phyloP scores from a whole-genome alignment of 73 alveolate genomes.

The Symbiodinium pilosum region DNA sequence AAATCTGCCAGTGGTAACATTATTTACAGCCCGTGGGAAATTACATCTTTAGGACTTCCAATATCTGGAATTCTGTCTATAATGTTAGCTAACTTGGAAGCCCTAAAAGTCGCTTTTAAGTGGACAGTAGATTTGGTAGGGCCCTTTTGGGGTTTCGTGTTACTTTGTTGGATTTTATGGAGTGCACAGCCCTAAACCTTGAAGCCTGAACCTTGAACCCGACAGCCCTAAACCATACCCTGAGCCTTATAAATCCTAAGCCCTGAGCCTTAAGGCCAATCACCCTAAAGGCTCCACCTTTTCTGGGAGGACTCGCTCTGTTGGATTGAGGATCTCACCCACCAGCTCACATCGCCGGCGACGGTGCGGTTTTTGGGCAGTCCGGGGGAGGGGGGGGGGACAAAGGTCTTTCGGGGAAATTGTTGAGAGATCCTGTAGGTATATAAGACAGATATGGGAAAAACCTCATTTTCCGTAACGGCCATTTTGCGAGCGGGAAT shows the following conservation, averaged over 20 bases:
- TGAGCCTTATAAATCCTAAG: too few species aligned
- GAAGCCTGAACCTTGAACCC: neutral
- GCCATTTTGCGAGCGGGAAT: too few species aligned
- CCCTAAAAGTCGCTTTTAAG: neutral
- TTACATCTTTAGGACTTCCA: neutral
- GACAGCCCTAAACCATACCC: neutral
- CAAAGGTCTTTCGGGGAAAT: too few species aligned
- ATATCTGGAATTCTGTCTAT: neutral
- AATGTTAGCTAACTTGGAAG: neutral
- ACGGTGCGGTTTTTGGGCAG: too few species aligned
- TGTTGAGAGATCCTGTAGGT: too few species aligned
- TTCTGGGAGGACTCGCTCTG: conserved; percentile 40
- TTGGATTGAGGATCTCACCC: conserved; percentile 89
- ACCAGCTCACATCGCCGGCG: conserved; percentile 54
- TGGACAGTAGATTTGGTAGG: neutral
- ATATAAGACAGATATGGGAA: too few species aligned
- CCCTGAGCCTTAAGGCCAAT: neutral
- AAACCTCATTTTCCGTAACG: too few species aligned
- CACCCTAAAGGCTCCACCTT: neutral
- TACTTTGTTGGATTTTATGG: neutral
- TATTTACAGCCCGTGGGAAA: neutral
- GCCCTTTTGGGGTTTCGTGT: neutral
- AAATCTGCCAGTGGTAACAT: too few species aligned
- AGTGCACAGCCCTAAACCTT: neutral
- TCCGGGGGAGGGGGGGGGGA: too few species aligned